Evolutionary conservation across 805 yeast genomes (phyloP), one percentile per base, ranked within the genome.

Genomic region (Kazachstania africana): DNA sequence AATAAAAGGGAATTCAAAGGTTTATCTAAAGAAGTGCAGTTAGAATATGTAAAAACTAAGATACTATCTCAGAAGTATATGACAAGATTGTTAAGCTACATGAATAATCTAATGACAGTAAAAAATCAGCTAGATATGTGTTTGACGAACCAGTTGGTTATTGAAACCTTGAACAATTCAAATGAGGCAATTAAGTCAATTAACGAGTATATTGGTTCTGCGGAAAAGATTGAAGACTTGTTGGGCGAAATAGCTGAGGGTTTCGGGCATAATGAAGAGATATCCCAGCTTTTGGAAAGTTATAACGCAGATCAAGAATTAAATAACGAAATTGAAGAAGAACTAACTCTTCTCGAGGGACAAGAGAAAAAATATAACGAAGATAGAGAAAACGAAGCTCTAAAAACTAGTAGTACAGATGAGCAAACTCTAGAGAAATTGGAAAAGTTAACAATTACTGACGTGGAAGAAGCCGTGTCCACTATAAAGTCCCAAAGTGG

Each of bases 51-150:
- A 18, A 54, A 54, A 28, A 52, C 62, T 0, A 55, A 54, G 33
- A 54, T 52, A 29, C 32, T 60, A n/a, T 55, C 59, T 3, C 62
- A 61, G 22, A 48, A 45, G 6, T 48, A 61, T 15, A 42, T 63
- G 29, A 36, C 30, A 6, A 48, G 54, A 20, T 50, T 63, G 13
- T 39, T 60, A 17, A 44, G 39, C 4, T 49, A 59, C 24, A 44
- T 53, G 8, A 53, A 48, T 24, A 68, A 65, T 36, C 45, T 69
- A 14, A 59, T 54, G 29, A 41, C 53, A 5, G 52, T 67, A 2
- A 43, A 62, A 31, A 47, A 42, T 33, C 61, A 63, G 35, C 57
- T 69, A 29, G 69, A 68, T 41, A 52, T 56, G 30, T 63, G 72
- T 4, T 42, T 59, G 8, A 62, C 62, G 8, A 66, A 66, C 39